A percentile compares a stretch with the other conserved stretches of the same genome.
Conservation (phyloP, 2,329 filamentous ascomycete species). For the Amauroascus verrucosus region DNA sequence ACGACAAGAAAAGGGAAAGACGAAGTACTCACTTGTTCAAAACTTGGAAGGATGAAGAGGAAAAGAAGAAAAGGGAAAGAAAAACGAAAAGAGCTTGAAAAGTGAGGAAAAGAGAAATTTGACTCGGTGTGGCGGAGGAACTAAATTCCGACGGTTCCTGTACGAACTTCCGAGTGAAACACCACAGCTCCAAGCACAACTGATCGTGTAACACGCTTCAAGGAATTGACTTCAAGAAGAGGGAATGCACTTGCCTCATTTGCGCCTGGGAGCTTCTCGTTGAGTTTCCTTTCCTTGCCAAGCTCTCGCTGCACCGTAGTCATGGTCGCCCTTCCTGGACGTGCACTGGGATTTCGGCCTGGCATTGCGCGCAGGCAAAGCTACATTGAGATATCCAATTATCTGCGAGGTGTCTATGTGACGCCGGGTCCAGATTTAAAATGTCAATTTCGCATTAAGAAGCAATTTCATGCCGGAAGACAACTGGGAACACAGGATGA, state of each 20-base stretch:
- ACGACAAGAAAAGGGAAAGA: not conserved
- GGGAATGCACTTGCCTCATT: not conserved
- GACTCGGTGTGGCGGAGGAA: not conserved
- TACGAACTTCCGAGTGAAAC: too few relatives aligned
- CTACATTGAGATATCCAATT: constrained; percentile 33
- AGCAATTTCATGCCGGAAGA: constrained; percentile 7
- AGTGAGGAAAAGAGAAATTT: not conserved
- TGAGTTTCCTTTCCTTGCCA: not conserved
- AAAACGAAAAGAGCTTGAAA: constrained; percentile 50
- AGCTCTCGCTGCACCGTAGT: not conserved
- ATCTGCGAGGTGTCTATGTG: constrained; percentile 22
- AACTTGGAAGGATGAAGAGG: constrained; percentile 96
- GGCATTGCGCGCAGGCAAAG: constrained; percentile 24
- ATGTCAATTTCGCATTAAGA: constrained; percentile 7
- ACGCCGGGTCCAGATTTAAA: not conserved
- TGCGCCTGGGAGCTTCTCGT: not conserved
- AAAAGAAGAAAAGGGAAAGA: constrained; percentile 35
- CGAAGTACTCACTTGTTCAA: constrained; percentile 70
- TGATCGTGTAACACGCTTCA: not conserved
- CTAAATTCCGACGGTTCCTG: not conserved
- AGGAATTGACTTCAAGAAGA: not conserved
- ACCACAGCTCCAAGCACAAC: not conserved
- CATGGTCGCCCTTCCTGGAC: constrained; percentile 18
- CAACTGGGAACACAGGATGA: constrained; percentile 17
- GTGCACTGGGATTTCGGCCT: not conserved